Conservation (phyloP, 352 stramenopile genomes). For the Pythium insidiosum region DNA sequence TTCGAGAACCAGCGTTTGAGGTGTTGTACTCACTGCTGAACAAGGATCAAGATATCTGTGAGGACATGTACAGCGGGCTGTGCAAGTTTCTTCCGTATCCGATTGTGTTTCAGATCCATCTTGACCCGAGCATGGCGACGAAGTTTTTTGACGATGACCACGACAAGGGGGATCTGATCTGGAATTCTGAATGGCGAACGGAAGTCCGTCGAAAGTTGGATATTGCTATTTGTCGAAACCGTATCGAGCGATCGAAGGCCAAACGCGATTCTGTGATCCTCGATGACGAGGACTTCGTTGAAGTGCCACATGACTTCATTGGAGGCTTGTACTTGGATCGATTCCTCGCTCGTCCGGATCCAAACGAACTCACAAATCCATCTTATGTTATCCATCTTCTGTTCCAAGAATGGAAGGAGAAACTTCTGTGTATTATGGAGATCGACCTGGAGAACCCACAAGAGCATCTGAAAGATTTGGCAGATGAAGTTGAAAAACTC, state of each 20-base stretch:
- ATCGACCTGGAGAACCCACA: conserved; percentile 56
- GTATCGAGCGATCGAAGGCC: conserved; percentile 52
- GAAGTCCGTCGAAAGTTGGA: conserved; percentile 73
- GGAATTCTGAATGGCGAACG: conserved; percentile 70
- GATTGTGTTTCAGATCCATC: conserved; percentile 76
- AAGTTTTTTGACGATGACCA: conserved; percentile 82
- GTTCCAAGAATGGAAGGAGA: conserved; percentile 60
- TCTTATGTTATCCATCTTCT: conserved; percentile 73
- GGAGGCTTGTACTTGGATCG: conserved; percentile 66
- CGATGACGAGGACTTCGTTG: conserved; percentile 57
- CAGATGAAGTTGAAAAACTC: conserved; percentile 54
- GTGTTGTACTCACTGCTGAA: conserved; percentile 68
- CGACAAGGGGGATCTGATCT: conserved; percentile 79
- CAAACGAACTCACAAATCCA: conserved; percentile 64
- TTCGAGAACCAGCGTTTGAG: conserved; percentile 74
- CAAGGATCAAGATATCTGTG: conserved; percentile 57
- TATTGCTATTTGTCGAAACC: conserved; percentile 71
- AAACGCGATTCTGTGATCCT: conserved; percentile 77
- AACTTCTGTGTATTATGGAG: conserved; percentile 44
- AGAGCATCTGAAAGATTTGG: conserved; percentile 36
- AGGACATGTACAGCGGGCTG: conserved; percentile 67
- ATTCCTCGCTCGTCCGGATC: conserved; percentile 63
- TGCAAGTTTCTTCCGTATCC: conserved; percentile 74
- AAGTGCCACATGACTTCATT: conserved; percentile 57
- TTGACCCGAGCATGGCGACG: conserved; percentile 58